A percentile compares a stretch with the other conserved stretches of the same genome.
These are phyloP conservation scores for Cutaneotrichosporon arboriforme DNA, from an alignment of 1,284 basidiomycete species.

Conservation along the genomic window DNA sequence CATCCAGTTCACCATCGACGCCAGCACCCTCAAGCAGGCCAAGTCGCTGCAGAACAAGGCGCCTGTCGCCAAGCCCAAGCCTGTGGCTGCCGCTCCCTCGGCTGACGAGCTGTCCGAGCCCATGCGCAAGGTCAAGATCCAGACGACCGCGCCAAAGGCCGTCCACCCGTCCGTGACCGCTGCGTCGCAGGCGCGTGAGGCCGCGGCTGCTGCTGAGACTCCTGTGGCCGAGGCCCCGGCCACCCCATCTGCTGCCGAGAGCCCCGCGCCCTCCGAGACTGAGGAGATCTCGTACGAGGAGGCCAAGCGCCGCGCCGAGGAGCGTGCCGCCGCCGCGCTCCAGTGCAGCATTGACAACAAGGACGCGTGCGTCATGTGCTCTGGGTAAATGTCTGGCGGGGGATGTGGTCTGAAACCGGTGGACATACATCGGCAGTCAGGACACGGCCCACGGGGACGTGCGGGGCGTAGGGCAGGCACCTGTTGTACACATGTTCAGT, in stretches of 20 bases:
- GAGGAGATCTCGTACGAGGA: constrained; percentile 50
- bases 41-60: constrained; percentile 11
- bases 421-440: no score
- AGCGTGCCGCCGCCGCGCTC: constrained; percentile 47
- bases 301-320: constrained; percentile 47
- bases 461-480: neutral
- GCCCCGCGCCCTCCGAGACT: constrained; percentile 37
- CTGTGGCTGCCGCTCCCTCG: constrained; percentile 6
- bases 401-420: no score
- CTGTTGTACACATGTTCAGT: constrained; percentile 2
- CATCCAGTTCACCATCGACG: constrained; percentile 96
- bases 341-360: constrained; percentile 51
- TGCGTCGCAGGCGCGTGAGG: constrained; percentile 20
- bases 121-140: constrained; percentile 40
- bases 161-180: constrained; percentile 21
- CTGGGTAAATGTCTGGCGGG: constrained; percentile 29
- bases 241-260: constrained; percentile 11
- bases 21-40: constrained; percentile 60
- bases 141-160: constrained; percentile 32
- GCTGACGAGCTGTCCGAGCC: constrained; percentile 28
- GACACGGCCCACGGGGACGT: no score
- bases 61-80: constrained; percentile 46
- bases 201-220: neutral
- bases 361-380: constrained; percentile 49
- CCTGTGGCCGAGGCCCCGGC: constrained; percentile 8